A percentile compares a stretch with the other conserved stretches of the same genome.
These are phyloP conservation scores for Bathelium albidoporum DNA, from an alignment of 495 filamentous ascomycete species.

Conservation along the genomic window DNA sequence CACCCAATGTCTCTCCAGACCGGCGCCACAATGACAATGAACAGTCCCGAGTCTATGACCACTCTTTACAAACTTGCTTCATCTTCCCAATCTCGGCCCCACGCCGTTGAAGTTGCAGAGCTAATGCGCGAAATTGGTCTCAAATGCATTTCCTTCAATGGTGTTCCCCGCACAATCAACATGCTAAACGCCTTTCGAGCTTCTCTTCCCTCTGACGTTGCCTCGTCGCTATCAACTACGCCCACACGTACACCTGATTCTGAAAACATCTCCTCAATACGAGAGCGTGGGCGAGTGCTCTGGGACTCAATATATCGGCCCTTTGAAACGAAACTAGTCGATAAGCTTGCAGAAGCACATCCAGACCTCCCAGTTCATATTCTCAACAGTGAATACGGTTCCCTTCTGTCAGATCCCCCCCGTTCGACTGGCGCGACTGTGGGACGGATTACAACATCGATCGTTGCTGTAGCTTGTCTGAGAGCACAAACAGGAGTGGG, in stretches of 20 bases:
- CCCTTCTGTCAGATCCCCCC: constrained; percentile 53
- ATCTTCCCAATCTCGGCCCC: constrained; percentile 20
- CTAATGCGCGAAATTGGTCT: constrained; percentile 69
- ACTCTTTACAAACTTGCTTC: constrained; percentile 45
- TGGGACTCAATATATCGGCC: constrained; percentile 67
- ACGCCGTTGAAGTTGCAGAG: constrained; percentile 51
- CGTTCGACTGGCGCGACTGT: constrained; percentile 36
- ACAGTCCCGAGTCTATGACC: constrained; percentile 56
- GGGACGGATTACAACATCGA: constrained; percentile 53
- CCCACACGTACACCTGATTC: constrained; percentile 40
- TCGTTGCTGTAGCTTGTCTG: constrained; percentile 60
- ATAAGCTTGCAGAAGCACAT: constrained; percentile 56
- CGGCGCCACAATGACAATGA: constrained; percentile 65
- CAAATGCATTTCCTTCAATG: constrained; percentile 79
- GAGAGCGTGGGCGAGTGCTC: constrained; percentile 45
- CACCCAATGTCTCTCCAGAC: constrained; percentile 36
- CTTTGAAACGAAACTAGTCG: constrained; percentile 56
- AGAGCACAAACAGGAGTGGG: constrained; percentile 67
- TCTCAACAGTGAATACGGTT: constrained; percentile 58
- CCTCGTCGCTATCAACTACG: constrained; percentile 34
- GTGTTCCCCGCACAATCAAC: constrained; percentile 71
- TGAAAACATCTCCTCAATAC: constrained; percentile 42
- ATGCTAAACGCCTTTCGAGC: constrained; percentile 55
- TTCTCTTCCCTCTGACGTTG: constrained; percentile 41
- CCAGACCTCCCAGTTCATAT: constrained; percentile 73